Evolutionary conservation across 2,329 filamentous ascomycete genomes (phyloP).

Genomic region (Claviceps cyperi): DNA sequence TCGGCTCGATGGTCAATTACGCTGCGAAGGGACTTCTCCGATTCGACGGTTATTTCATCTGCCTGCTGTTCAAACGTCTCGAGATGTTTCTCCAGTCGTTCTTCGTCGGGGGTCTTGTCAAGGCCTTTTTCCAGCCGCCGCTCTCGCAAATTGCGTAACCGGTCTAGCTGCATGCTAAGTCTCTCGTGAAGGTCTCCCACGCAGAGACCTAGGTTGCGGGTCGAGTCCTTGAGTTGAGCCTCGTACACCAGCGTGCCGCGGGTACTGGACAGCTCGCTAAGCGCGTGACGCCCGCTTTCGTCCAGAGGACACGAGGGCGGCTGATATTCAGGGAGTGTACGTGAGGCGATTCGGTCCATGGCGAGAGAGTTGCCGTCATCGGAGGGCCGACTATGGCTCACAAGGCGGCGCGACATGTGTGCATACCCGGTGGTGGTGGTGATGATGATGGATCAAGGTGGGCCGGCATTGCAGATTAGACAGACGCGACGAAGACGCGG

Average conservation of each 20-base stretch:
- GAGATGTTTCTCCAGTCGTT: slow-evolving; percentile 24
- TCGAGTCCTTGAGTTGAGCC: slow-evolving; percentile 29
- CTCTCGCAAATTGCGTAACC: slow-evolving; percentile 17
- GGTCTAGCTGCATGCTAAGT: slow-evolving; percentile 21
- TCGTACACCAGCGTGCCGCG: slow-evolving; percentile 29
- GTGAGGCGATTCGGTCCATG: slow-evolving; percentile 1
- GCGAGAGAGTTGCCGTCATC: slow-evolving; percentile 4
- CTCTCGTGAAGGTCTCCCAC: slow-evolving; percentile 37
- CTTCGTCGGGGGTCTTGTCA: slow-evolving; percentile 22
- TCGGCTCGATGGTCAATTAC: slow-evolving; percentile 35
- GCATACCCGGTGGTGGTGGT: slow-evolving; percentile 2
- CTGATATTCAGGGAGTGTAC: slow-evolving; percentile 35
- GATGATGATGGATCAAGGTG: neutral
- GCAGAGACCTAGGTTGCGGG: slow-evolving; percentile 27
- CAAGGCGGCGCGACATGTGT: slow-evolving; percentile 20
- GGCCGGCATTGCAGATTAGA: too few relatives aligned
- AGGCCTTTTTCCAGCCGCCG: slow-evolving; percentile 24
- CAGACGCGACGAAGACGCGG: slow-evolving; percentile 2
- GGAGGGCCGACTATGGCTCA: slow-evolving; percentile 13
- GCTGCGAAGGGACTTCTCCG: slow-evolving; percentile 32
- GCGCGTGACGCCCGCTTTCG: slow-evolving; percentile 20
- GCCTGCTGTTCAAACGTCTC: slow-evolving; percentile 25
- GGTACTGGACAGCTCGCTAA: slow-evolving; percentile 28
- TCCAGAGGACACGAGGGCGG: slow-evolving; percentile 31
- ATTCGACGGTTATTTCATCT: slow-evolving; percentile 26